Evolutionary conservation across 2,329 filamentous ascomycete species (phyloP).

Genomic region (Penicillium brasilianum): DNA sequence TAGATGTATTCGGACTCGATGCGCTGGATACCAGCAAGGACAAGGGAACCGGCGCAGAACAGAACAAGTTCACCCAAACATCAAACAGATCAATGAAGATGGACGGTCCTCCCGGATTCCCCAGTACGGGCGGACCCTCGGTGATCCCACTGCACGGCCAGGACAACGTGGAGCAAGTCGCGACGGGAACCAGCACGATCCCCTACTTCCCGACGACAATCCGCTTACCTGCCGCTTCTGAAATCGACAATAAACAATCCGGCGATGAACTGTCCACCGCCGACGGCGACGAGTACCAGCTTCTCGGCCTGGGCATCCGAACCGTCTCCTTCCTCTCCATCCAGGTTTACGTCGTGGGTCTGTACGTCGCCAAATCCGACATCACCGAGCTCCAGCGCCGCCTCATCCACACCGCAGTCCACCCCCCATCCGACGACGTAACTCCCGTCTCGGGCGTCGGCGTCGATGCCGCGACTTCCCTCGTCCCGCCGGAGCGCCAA

Average conservation of each 20-base stretch:
- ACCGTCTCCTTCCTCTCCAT: slow-evolving; percentile 89
- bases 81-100: slow-evolving; percentile 40
- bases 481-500: slow-evolving; percentile 82
- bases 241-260: slow-evolving; percentile 39
- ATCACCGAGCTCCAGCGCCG: slow-evolving; percentile 78
- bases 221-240: slow-evolving; percentile 58
- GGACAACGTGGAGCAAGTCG: slow-evolving; percentile 73
- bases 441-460: slow-evolving; percentile 52
- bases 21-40: slow-evolving; percentile 24
- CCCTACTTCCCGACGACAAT: slow-evolving; percentile 78
- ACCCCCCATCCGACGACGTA: slow-evolving; percentile 35
- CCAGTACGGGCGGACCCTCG: slow-evolving; percentile 35
- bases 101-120: slow-evolving; percentile 48
- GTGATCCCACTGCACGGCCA: slow-evolving; percentile 50
- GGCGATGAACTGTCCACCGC: slow-evolving; percentile 46
- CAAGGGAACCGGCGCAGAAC: slow-evolving; percentile 11
- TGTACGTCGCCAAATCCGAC: slow-evolving; percentile 86
- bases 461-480: slow-evolving; percentile 72
- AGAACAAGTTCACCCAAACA: slow-evolving; percentile 16
- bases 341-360: slow-evolving; percentile 91
- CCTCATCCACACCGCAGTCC: slow-evolving; percentile 71
- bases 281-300: slow-evolving; percentile 69
- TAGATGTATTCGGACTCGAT: slow-evolving; percentile 43
- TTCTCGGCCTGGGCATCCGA: slow-evolving; percentile 85
- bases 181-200: slow-evolving; percentile 80